phyloP scores from a whole-genome alignment of 1,139 yeast genomes.

The Suhomyces wounanorum region DNA sequence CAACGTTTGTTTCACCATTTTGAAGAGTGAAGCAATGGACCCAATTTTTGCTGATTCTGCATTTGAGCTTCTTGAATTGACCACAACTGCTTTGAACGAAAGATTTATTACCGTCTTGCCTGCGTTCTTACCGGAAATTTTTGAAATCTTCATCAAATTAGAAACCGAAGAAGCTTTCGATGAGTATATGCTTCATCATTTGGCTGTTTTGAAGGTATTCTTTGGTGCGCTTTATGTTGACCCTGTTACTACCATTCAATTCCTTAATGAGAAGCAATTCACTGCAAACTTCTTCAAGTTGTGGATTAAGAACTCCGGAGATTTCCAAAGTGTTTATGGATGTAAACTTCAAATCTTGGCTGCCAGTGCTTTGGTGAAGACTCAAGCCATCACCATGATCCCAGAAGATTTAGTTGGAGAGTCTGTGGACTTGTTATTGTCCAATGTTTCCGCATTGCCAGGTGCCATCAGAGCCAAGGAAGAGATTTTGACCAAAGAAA shows the following conservation, averaged over 20 bases:
- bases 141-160: slow-evolving; percentile 35
- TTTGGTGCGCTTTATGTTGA: slow-evolving; percentile 45
- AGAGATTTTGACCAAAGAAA: slow-evolving; percentile 43
- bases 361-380: slow-evolving; percentile 31
- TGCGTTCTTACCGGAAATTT: slow-evolving; percentile 40
- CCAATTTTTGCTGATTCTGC: slow-evolving; percentile 46
- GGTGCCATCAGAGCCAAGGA: slow-evolving; percentile 49
- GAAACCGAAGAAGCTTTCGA: slow-evolving; percentile 47
- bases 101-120: slow-evolving; percentile 37
- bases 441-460: slow-evolving; percentile 48
- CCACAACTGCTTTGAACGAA: slow-evolving; percentile 39
- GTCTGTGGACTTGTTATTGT: slow-evolving; percentile 41
- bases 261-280: slow-evolving; percentile 41
- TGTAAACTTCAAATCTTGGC: slow-evolving; percentile 56
- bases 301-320: slow-evolving; percentile 51
- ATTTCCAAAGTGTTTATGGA: slow-evolving; percentile 58
- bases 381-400: slow-evolving; percentile 16
- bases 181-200: slow-evolving; percentile 50
- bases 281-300: slow-evolving; percentile 42
- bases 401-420: slow-evolving; percentile 43
- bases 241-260: slow-evolving; percentile 39
- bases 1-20: slow-evolving; percentile 38
- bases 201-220: slow-evolving; percentile 47
- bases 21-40: slow-evolving; percentile 39
- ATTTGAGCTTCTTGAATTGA: slow-evolving; percentile 45